Base-by-base conservation (phyloP, 495 filamentous ascomycete species). In the Daldinia vernicosa region DNA sequence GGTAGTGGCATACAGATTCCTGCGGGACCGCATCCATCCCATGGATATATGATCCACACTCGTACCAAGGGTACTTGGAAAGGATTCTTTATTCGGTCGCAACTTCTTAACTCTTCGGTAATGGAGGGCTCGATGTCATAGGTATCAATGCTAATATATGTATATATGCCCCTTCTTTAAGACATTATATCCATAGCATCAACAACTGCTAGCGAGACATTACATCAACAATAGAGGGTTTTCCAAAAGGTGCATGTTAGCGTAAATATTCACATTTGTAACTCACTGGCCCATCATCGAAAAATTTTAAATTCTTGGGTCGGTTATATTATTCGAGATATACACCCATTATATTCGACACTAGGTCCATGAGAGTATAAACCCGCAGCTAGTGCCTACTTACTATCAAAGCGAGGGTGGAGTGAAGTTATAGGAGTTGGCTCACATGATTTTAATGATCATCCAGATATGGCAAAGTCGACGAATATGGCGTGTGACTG, bases 381-480 rank as follows among this genome's bases (percentile, higher is more conserved):
- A 39, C 22, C 45, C 33, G 43, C 54, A 64, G 43, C 60, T 47
- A n/a, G 22, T 40, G 35, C 54, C 63, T 64, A 30, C 37, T 22
- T 30, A 50, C 24, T 30, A 65, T 69, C 51, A 30, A 39, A 68
- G 52, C 24, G 57, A 66, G 28, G 65, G 70, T 66, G 70, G 57
- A 66, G 66, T 62, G 70, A 63, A 55, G 61, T 73, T 47, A 45
- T 65, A 57, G 15, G 47, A 40, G 56, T 61, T 58, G 45, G 62
- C 43, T 69, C 66, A 65, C 55, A 63, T 59, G 52, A 73, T 62
- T 43, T 27, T 24, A 30, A 22, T 50, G 55, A 66, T 57, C 45
- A 53, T 53, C 52, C 45, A 27, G 53, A 62, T 62, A 33, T n/a
- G 50, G 60, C 45, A 62, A 63, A 60, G 61, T 58, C 6, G 26